phyloP scores from a whole-genome alignment of 2,329 filamentous ascomycete species.

The Fusarium caatingaense region DNA sequence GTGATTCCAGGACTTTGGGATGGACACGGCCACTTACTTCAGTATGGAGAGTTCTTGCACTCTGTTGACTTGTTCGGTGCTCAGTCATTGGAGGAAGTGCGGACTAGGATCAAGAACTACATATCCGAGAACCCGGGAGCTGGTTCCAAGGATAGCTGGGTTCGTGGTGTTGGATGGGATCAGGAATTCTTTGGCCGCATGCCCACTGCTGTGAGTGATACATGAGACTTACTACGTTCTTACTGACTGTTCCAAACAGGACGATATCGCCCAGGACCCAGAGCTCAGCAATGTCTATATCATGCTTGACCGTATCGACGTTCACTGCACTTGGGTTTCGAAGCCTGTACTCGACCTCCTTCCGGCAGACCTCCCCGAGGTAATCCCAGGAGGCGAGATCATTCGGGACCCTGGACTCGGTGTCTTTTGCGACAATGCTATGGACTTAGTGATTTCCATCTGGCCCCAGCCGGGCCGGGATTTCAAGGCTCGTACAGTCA shows the following conservation, averaged over 20 bases:
- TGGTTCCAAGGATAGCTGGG: slow-evolving; percentile 68
- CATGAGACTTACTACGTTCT: background rate
- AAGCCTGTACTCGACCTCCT: slow-evolving; percentile 71
- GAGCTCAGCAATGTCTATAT: slow-evolving; percentile 68
- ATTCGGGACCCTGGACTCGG: slow-evolving; percentile 70
- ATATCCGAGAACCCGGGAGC: slow-evolving; percentile 60
- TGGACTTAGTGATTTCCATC: slow-evolving; percentile 67
- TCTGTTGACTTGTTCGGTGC: slow-evolving; percentile 73
- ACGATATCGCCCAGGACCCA: slow-evolving; percentile 65
- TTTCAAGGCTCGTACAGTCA: slow-evolving; percentile 66
- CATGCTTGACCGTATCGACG: slow-evolving; percentile 77
- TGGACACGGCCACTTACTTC: slow-evolving; percentile 74
- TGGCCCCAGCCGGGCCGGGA: slow-evolving; percentile 67
- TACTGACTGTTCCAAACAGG: slow-evolving; percentile 48
- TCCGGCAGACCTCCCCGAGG: slow-evolving; percentile 61
- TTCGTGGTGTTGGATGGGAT: slow-evolving; percentile 77
- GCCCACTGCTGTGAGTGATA: slow-evolving; percentile 69
- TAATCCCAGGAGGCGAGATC: slow-evolving; percentile 73
- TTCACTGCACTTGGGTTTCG: slow-evolving; percentile 78
- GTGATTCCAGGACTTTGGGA: slow-evolving; percentile 77
- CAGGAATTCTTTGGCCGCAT: slow-evolving; percentile 72
- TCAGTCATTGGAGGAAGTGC: slow-evolving; percentile 65
- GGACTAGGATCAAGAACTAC: slow-evolving; percentile 63
- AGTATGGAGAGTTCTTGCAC: slow-evolving; percentile 75
- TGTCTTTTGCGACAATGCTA: slow-evolving; percentile 80